Conservation (phyloP, 345 rosid genomes). For the Mercurialis annua region DNA sequence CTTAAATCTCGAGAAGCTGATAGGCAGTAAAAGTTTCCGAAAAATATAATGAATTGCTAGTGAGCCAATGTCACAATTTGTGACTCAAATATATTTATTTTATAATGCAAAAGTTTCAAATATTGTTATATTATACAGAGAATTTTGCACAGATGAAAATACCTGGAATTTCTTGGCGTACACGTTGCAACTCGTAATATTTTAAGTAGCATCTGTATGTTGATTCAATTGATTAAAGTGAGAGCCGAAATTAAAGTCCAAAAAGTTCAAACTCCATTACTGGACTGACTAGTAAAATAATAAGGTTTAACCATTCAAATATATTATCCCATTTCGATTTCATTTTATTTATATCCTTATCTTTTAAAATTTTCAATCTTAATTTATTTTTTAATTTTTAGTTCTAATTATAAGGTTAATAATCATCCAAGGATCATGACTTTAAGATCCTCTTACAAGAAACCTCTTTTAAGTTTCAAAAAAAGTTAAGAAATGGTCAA, state of each 20-base stretch:
- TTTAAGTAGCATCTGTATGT: neutral
- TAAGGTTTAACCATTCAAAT: too few relatives aligned
- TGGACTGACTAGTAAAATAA: neutral
- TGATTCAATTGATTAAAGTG: neutral
- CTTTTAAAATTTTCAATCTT: too few relatives aligned
- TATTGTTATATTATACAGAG: neutral
- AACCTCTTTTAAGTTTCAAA: too few relatives aligned
- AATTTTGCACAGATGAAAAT: neutral
- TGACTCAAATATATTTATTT: neutral
- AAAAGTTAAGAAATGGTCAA: too few relatives aligned
- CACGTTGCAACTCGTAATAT: neutral
- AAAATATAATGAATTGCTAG: neutral
- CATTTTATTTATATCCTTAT: too few relatives aligned
- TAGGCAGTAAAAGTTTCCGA: neutral
- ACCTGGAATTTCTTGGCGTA: slow-evolving; percentile 1
- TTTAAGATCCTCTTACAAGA: too few relatives aligned
- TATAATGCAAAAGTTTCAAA: neutral
- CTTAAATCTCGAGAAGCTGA: neutral
- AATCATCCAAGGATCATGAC: too few relatives aligned
- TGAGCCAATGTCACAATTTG: neutral
- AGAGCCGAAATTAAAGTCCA: neutral
- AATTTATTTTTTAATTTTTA: too few relatives aligned
- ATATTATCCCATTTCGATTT: too few relatives aligned
- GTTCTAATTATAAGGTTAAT: too few relatives aligned
- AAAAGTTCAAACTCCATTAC: neutral